Base-by-base conservation (phyloP, 2,329 filamentous ascomycete species). In the Myotisia sp. region DNA sequence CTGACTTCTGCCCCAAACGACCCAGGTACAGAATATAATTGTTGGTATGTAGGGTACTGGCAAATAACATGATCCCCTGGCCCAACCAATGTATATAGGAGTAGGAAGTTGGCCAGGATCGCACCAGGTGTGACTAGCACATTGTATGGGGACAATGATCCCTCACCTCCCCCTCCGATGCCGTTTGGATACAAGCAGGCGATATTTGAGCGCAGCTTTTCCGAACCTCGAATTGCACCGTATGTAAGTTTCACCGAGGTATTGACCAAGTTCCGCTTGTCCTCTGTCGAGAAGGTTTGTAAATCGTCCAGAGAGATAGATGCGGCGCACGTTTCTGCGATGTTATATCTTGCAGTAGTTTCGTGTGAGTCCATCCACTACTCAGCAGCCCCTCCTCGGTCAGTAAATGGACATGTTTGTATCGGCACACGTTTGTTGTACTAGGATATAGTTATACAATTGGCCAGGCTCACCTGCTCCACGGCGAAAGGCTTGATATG, bases 1-100 rank as follows among this genome's bases (percentile, higher is more conserved):
- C 76, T 74, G 9, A 92, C 79, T 39, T 83, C 71, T 1, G 81
- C 82, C 0, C 84, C 83, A 4, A 92, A 59, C 26, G 74, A 78
- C 44, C 68, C 65, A 0, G 84, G 82, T 1, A 92, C 71, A 8
- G 74, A 65, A 49, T 87, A 90, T 1, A 92, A 67, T 47, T 92
- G 83, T 53, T 90, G 81, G 48, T 90, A 92, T 1, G 83, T 86
- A 6, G 85, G 84, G 51, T 85, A 82, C 38, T 90, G 79, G 48
- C 81, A 90, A 37, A 92, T 70, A 29, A 87, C 79, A 64, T 92
- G 84, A 50, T 92, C 82, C 1, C 76, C 79, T 0, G 74, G 71
- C 0, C 72, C 71, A 2, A 90, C 51, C 5, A 90, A 63, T 1
- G 76, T 66, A 53, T 86, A 86, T 3, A 90, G 67, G 2, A 76